Evolutionary conservation across 805 yeast species (phyloP).

Genomic region (Wickerhamiella siamensis): DNA sequence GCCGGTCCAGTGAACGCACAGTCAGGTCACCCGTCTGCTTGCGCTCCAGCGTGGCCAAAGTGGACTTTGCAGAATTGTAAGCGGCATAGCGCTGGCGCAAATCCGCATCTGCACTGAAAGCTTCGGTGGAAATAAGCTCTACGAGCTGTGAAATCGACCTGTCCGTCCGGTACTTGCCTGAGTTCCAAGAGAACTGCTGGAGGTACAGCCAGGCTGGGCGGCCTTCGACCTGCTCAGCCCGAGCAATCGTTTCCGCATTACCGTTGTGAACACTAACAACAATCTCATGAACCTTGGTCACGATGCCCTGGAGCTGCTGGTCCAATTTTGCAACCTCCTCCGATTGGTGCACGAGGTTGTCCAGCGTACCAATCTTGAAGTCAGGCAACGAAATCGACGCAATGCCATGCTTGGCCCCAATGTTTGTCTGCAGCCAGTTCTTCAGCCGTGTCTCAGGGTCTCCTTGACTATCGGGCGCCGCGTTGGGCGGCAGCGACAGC

Average conservation of each 20-base stretch:
- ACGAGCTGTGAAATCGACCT: constrained; percentile 68
- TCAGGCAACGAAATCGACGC: constrained; percentile 52
- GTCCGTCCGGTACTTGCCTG: constrained; percentile 73
- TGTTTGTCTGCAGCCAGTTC: constrained; percentile 22
- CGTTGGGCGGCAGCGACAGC: constrained; percentile 40
- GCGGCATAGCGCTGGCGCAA: constrained; percentile 59
- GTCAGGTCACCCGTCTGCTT: constrained; percentile 88
- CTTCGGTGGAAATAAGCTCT: constrained; percentile 56
- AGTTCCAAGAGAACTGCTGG: constrained; percentile 74
- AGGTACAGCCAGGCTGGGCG: constrained; percentile 46
- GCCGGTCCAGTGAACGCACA: constrained; percentile 77
- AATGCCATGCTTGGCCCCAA: constrained; percentile 34
- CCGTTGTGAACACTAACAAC: constrained; percentile 33
- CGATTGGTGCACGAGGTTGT: constrained; percentile 75
- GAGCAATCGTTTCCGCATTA: constrained; percentile 25
- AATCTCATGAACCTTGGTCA: constrained; percentile 65
- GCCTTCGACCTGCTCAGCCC: constrained; percentile 39
- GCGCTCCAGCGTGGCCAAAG: constrained; percentile 75
- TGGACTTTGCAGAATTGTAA: constrained; percentile 73
- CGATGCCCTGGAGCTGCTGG: constrained; percentile 53
- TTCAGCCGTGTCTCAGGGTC: constrained; percentile 27
- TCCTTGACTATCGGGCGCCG: constrained; percentile 24
- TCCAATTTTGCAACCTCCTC: constrained; percentile 81
- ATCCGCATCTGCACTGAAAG: constrained; percentile 70
- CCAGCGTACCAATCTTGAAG: constrained; percentile 90